A percentile compares a stretch with the other conserved stretches of the same genome.
Conservation (phyloP, 2,329 filamentous ascomycete genomes). For the Aspergillus sp. region DNA sequence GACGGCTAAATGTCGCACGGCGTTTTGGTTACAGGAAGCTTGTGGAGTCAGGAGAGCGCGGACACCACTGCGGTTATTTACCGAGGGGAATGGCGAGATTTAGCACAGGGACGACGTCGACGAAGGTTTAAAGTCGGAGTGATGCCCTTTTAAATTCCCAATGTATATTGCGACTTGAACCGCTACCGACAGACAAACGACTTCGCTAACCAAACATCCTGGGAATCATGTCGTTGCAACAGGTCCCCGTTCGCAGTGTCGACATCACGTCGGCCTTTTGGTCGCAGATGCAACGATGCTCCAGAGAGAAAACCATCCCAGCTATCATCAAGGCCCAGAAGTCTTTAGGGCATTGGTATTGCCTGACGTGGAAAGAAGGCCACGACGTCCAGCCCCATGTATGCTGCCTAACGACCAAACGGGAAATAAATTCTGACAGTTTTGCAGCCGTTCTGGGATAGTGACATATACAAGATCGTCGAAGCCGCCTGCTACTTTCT, state of each 20-base stretch:
- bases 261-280: constrained; percentile 20
- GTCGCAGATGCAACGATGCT: constrained; percentile 19
- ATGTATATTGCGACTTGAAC: too few relatives aligned
- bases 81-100: too few relatives aligned
- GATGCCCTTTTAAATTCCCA: too few relatives aligned
- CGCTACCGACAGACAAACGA: too few relatives aligned
- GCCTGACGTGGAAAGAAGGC: constrained; percentile 22
- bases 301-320: constrained; percentile 17
- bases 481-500: constrained; percentile 61
- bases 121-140: too few relatives aligned
- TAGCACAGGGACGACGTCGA: too few relatives aligned
- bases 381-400: constrained; percentile 45
- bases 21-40: too few relatives aligned
- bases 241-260: constrained; percentile 12
- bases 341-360: constrained; percentile 19
- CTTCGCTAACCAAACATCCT: neutral
- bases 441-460: constrained; percentile 57
- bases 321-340: constrained; percentile 23
- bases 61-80: too few relatives aligned
- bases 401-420: neutral
- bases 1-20: too few relatives aligned
- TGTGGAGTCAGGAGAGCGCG: too few relatives aligned
- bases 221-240: neutral
- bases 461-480: constrained; percentile 61
- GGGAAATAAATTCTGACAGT: neutral